Percentiles rank a stretch among this genome's conserved stretches.
Evolutionary conservation across 768 basidiomycete species (phyloP).

Genomic region (Suillus spraguei): DNA sequence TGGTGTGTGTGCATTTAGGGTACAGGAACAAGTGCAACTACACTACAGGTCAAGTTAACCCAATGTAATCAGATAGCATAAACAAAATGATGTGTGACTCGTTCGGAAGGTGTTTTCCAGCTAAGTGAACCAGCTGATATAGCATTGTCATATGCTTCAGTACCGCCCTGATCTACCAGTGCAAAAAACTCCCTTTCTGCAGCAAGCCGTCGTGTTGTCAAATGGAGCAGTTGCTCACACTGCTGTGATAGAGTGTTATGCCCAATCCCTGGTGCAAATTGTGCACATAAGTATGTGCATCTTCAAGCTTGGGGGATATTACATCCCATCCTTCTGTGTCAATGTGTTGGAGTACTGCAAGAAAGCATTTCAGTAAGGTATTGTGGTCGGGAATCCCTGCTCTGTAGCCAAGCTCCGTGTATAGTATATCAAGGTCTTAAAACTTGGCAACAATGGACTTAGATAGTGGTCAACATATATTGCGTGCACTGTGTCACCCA

Average conservation of each 20-base stretch:
- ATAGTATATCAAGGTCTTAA: background rate
- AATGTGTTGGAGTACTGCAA: background rate
- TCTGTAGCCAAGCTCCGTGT: background rate
- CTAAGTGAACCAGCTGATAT: background rate
- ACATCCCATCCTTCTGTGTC: slow-evolving; percentile 2
- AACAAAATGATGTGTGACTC: background rate
- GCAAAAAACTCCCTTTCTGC: background rate
- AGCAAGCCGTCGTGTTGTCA: background rate
- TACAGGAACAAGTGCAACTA: background rate
- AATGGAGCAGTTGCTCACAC: background rate
- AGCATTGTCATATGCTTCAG: background rate
- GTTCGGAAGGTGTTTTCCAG: background rate
- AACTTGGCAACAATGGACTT: background rate
- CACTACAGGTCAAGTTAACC: background rate
- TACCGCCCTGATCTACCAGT: background rate
- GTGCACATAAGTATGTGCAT: background rate
- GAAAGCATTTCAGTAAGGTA: background rate
- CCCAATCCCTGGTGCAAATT: background rate
- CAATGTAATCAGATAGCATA: background rate
- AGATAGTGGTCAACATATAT: background rate
- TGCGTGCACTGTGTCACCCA: background rate
- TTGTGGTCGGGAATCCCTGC: background rate
- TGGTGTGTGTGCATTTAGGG: too few relatives aligned
- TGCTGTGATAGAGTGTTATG: background rate
- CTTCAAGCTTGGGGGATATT: background rate